Evolutionary conservation across 139 green algal species (phyloP), one percentile per base, ranked within the genome.

Genomic region (Pleodorina starrii): DNA sequence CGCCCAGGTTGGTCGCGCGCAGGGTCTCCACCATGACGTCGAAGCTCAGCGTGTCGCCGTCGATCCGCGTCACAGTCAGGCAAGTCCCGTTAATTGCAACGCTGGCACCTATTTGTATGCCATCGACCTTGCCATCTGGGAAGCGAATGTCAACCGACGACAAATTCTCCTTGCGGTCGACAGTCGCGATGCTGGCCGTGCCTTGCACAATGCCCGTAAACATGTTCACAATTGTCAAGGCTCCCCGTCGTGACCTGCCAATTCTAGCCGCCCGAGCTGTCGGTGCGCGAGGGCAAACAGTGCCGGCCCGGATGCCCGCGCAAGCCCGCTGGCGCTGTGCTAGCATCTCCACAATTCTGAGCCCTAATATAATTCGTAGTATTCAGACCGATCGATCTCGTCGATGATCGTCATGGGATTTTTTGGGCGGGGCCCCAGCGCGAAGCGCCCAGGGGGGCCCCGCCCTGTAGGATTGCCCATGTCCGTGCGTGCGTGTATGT

Each of bases 31-130:
- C 92, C 83, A 99, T 99, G 32, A 99, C 90, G 74, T 99, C 38
- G 43, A 90, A 90, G 51, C 85, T 59, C 11, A 90, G 51, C 42
- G 54, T 78, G 85, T 84, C 73, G n/a, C 38, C 54, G 5, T 38
- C n/a, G 36, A 94, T 89, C 19, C 54, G 88, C 42, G 93, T 96
- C 27, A 98, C 97, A 10, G 97, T 99, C 1, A 99, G 92, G 92
- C 97, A 99, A 17, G 97, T 98, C 73, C 97, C 97, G 75, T 99
- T 99, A 82, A 99, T 96, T 14, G 97, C 96, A 0, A 99, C 94
- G 80, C 94, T 97, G 29, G 95, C 96, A 17, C 97, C 85, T 32
- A 98, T 95, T 44, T 95, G 78, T 1, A 98, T 90, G 14, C 80
- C 90, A 21, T 91, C 90, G 3, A 90, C 78, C 23, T 85, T 91